Conservation (phyloP, 1,139 yeast genomes). For the Zygoascus hellenicus region DNA sequence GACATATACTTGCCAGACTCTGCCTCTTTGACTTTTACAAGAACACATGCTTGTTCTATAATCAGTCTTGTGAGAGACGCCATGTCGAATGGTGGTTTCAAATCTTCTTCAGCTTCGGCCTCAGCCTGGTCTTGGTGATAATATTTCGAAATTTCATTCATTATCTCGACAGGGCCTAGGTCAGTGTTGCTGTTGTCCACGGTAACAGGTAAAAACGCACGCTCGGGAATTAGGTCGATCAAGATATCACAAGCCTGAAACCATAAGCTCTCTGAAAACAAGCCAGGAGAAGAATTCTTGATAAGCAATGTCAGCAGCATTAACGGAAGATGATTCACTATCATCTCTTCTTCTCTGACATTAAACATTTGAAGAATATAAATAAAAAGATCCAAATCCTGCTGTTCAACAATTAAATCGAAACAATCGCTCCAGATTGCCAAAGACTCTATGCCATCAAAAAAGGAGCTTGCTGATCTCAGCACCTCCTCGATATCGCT, state of each 20-base stretch:
- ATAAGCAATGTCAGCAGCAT: slow-evolving; percentile 47
- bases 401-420: slow-evolving; percentile 31
- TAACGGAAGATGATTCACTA: slow-evolving; percentile 68
- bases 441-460: slow-evolving; percentile 78
- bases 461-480: slow-evolving; percentile 57
- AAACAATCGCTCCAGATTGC: slow-evolving; percentile 68
- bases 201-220: slow-evolving; percentile 49
- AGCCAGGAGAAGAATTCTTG: slow-evolving; percentile 8
- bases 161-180: slow-evolving; percentile 21
- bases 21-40: slow-evolving; percentile 2
- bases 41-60: slow-evolving; percentile 26
- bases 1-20: slow-evolving; percentile 31
- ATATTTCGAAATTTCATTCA: slow-evolving; percentile 30
- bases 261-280: slow-evolving; percentile 13
- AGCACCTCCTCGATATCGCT: slow-evolving; percentile 41
- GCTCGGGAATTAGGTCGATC: slow-evolving; percentile 49
- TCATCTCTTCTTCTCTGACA: slow-evolving; percentile 80
- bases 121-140: slow-evolving; percentile 24
- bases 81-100: slow-evolving; percentile 40
- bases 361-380: slow-evolving; percentile 63
- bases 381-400: slow-evolving; percentile 44
- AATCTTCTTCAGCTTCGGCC: slow-evolving; percentile 24
- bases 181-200: slow-evolving; percentile 31
- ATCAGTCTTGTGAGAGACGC: slow-evolving; percentile 43
- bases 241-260: slow-evolving; percentile 24